Conservation (phyloP, 2,329 filamentous ascomycete species). For the Alternaria sp. region DNA sequence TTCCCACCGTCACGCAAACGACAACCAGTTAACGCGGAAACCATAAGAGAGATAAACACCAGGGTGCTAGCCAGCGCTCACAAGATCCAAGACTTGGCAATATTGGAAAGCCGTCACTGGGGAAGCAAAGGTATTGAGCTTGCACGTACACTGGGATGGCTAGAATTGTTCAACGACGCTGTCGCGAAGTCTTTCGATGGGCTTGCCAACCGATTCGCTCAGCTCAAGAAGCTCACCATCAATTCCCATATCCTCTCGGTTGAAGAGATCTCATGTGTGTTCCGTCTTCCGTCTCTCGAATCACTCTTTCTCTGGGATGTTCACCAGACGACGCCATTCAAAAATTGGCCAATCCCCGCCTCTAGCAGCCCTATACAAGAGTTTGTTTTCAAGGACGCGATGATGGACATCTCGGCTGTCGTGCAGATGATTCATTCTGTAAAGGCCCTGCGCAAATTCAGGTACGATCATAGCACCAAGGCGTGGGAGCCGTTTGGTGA, state of each 20-base stretch:
- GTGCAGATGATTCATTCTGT: constrained; percentile 12
- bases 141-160: background rate
- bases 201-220: constrained; percentile 6
- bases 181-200: background rate
- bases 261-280: constrained; percentile 5
- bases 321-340: constrained; percentile 6
- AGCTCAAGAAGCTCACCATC: constrained; percentile 1
- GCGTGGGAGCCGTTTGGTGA: constrained; percentile 15
- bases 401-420: constrained; percentile 15
- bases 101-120: background rate
- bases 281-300: constrained; percentile 13
- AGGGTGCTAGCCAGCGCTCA: background rate
- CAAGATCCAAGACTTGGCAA: background rate
- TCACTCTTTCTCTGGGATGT: background rate
- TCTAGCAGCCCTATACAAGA: constrained; percentile 9
- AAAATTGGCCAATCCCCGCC: constrained; percentile 11
- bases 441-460: constrained; percentile 11
- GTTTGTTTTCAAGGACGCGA: background rate
- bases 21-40: fast-evolving
- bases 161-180: constrained; percentile 7
- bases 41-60: background rate
- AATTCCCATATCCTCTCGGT: background rate
- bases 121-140: background rate
- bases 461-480: background rate
- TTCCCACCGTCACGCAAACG: background rate